Base-by-base conservation (phyloP, 1,284 basidiomycete genomes). In the Thelephora terrestris region DNA sequence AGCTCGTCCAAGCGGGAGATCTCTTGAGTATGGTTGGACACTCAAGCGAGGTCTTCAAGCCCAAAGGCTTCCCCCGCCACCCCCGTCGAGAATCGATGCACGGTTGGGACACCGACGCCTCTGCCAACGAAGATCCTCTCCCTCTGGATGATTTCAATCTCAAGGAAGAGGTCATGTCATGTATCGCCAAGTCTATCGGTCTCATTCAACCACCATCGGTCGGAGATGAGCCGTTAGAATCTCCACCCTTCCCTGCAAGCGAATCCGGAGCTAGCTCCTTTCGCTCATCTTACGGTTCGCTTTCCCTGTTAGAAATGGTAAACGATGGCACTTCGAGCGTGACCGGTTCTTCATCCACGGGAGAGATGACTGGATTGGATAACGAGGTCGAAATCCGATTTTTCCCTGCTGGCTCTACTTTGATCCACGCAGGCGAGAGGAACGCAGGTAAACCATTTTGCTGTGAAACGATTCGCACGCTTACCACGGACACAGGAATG, bases 151-250 rank as follows among this genome's bases (percentile, higher is more conserved):
- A 86, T 38, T 94, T 96, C 59, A 90, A 97, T 59, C 76, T 99
- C 34, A 81, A 90, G 39, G 90, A 92, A 55, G 91, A 91, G 54
- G 92, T 99, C 29, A 93, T 99, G 87, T 85, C 87, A 4, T 96
- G 91, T 65, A 96, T 99, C 51, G 93, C 94, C 1, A 95, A 94
- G 63, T 96, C 92, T 4, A 98, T 99, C 49, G 95, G 95, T 3
- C 74, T 99, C 10, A 71, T 90, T n/a, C 94, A 96, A 55, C 85
- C 91, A 6, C 78, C 83, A 7, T 69, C 85, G 14, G 84, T 80
- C 50, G 78, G 73, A 36, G 71, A 69, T 40, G 79, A 79, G 37
- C 84, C 83, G 2, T 63, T 73, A 2, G 80, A 84, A 54, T 73
- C 75, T 2, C 85, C 86, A 38, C 71, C 73, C 9, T 69, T 81